Percentiles rank a stretch among this genome's conserved stretches.
These are phyloP conservation scores for Penicillium polonicum DNA, from an alignment of 2,329 filamentous ascomycete genomes.

Conservation along the genomic window DNA sequence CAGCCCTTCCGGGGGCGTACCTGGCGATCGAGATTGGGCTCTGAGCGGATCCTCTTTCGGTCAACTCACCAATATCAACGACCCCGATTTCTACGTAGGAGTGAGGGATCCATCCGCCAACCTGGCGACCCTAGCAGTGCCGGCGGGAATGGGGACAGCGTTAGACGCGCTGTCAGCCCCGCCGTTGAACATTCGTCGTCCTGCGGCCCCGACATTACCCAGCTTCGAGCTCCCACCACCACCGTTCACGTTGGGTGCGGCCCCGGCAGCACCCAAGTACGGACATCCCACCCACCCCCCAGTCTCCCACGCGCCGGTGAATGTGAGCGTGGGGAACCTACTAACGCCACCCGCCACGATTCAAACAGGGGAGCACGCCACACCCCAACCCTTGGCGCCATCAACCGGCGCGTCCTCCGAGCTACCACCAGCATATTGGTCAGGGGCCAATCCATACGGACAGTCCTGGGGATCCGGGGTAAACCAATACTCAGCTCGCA, in stretches of 20 bases:
- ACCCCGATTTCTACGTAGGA: conserved; percentile 40
- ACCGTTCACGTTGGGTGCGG: conserved; percentile 45
- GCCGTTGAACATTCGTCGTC: conserved; percentile 69
- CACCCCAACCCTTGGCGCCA: conserved; percentile 52
- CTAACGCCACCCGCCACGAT: conserved; percentile 62
- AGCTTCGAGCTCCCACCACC: conserved; percentile 68
- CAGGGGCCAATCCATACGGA: conserved; percentile 58
- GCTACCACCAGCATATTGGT: conserved; percentile 59
- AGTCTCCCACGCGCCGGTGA: conserved; percentile 45
- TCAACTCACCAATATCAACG: conserved; percentile 28
- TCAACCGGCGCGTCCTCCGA: conserved; percentile 46
- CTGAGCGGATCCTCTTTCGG: conserved; percentile 36
- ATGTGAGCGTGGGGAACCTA: conserved; percentile 59
- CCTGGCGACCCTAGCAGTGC: conserved; percentile 63
- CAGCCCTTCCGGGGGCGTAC: conserved; percentile 46
- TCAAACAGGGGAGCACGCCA: conserved; percentile 48
- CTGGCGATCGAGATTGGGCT: conserved; percentile 52
- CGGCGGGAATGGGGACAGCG: conserved; percentile 62
- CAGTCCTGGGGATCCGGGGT: conserved; percentile 46
- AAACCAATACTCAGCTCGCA: conserved; percentile 47
- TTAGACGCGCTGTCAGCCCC: conserved; percentile 60
- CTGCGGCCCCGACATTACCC: conserved; percentile 67
- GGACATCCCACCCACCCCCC: conserved; percentile 34
- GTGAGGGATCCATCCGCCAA: conserved; percentile 50
- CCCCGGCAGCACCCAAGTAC: conserved; percentile 52